A percentile compares a stretch with the other conserved stretches of the same genome.
Evolutionary conservation across 495 filamentous ascomycete genomes (phyloP).

Genomic region (Massariosphaeria phaeospora): DNA sequence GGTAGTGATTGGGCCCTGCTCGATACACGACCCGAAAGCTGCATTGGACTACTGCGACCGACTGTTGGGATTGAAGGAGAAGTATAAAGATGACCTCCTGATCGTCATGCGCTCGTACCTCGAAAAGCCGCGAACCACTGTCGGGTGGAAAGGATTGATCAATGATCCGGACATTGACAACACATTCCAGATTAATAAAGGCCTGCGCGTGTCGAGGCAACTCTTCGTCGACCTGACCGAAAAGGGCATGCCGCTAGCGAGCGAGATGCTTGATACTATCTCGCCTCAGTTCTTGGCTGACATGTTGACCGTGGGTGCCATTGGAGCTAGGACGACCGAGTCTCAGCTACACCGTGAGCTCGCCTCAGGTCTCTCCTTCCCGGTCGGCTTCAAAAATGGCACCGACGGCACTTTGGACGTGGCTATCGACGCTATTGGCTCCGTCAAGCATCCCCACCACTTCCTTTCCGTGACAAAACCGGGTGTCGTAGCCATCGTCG

Average conservation of each 20-base stretch:
- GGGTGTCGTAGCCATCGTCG: constrained; percentile 91
- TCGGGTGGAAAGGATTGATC: constrained; percentile 98
- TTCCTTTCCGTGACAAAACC: constrained; percentile 99
- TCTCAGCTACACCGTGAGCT: constrained; percentile 92
- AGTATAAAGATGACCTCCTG: constrained; percentile 81
- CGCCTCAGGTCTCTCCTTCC: constrained; percentile 90
- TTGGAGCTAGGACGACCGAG: constrained; percentile 94
- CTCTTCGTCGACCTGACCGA: constrained; percentile 91
- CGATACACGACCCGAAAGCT: constrained; percentile 89
- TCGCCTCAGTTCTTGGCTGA: constrained; percentile 98
- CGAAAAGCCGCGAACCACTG: constrained; percentile 96
- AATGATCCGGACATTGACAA: constrained; percentile 99
- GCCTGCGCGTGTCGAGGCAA: constrained; percentile 77
- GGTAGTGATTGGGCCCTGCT: constrained; percentile 93
- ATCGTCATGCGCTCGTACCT: constrained; percentile 98
- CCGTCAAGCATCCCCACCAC: constrained; percentile 89
- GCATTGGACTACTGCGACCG: constrained; percentile 91
- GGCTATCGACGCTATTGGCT: constrained; percentile 93
- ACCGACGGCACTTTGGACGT: constrained; percentile 89
- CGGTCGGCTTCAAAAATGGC: constrained; percentile 99
- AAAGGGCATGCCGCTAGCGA: constrained; percentile 96
- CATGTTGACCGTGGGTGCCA: constrained; percentile 81
- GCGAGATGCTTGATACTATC: constrained; percentile 98
- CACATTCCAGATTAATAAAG: constrained; percentile 98
- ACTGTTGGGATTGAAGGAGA: constrained; percentile 75